Evolutionary conservation across 108 stramenopile genomes (phyloP).

Genomic region (Skeletonema grethae): DNA sequence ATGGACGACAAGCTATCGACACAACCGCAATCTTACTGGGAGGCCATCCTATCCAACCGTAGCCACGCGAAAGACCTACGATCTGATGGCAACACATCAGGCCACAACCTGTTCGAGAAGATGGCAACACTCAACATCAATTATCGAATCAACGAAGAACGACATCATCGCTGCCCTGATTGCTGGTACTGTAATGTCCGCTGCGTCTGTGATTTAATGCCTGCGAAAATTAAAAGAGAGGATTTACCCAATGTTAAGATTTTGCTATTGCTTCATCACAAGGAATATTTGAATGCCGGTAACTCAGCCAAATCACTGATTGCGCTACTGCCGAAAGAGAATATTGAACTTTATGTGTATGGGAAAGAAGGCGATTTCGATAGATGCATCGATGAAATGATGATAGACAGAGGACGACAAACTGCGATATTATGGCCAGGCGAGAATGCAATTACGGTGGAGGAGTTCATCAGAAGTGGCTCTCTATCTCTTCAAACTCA

Average conservation of each 20-base stretch:
- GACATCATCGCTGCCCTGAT: neutral
- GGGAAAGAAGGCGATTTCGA: constrained; percentile 32
- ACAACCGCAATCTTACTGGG: neutral
- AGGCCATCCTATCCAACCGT: neutral
- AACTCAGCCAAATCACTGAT: constrained; percentile 28
- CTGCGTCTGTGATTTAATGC: constrained; percentile 9
- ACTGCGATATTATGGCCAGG: constrained; percentile 37
- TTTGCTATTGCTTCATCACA: constrained; percentile 20
- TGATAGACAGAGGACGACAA: neutral
- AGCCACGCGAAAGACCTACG: neutral
- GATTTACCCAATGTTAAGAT: constrained; percentile 1
- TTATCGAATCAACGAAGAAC: constrained; percentile 3
- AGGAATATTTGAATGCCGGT: constrained; percentile 39
- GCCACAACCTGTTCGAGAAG: constrained; percentile 1
- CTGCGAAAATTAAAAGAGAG: neutral
- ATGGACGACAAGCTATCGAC: neutral
- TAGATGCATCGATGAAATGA: constrained; percentile 18
- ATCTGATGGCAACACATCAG: neutral
- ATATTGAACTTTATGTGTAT: constrained; percentile 20
- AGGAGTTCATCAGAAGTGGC: constrained; percentile 7
- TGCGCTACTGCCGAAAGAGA: constrained; percentile 13
- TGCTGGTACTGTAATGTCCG: constrained; percentile 1
- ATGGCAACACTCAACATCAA: constrained; percentile 13
- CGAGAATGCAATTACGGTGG: constrained; percentile 19
- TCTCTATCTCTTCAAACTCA: neutral